These are phyloP conservation scores for Pochonia chlamydosporia DNA, from an alignment of 2,329 filamentous ascomycete species.

Conservation along the genomic window DNA sequence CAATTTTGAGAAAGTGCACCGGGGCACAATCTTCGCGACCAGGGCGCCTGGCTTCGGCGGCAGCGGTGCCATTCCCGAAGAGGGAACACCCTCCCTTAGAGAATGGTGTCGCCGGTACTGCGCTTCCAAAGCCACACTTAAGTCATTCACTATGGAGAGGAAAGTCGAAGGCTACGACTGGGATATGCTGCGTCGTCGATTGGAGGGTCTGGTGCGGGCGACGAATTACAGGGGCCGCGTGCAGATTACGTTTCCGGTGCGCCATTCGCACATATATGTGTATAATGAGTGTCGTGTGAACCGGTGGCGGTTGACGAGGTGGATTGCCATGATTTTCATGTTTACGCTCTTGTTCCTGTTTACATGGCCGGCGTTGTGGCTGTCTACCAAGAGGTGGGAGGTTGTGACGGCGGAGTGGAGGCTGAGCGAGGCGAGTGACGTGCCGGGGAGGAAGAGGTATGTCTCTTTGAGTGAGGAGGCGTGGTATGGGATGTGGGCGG, in stretches of 20 bases:
- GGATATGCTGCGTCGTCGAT: conserved; percentile 40
- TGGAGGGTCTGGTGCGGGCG: conserved; percentile 52
- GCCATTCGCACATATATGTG: conserved; percentile 51
- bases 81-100: conserved; percentile 24
- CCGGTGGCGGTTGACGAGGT: conserved; percentile 56
- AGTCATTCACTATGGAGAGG: conserved; percentile 47
- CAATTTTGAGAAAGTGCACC: conserved; percentile 54
- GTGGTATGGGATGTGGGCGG: conserved; percentile 59
- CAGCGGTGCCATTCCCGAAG: conserved; percentile 19
- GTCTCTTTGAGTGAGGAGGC: conserved; percentile 49
- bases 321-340: conserved; percentile 60
- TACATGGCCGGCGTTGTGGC: conserved; percentile 64
- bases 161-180: conserved; percentile 57
- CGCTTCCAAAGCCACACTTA: conserved; percentile 50
- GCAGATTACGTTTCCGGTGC: conserved; percentile 52
- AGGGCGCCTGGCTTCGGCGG: conserved; percentile 40
- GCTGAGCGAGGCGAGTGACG: conserved; percentile 24
- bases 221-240: conserved; percentile 64
- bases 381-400: conserved; percentile 62
- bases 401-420: conserved; percentile 57
- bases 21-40: conserved; percentile 55
- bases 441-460: conserved; percentile 35
- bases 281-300: conserved; percentile 60
- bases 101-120: conserved; percentile 68
- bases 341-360: conserved; percentile 64